phyloP scores from a whole-genome alignment of 192 early-diverging fungal species.

The Linnemannia schmuckeri region DNA sequence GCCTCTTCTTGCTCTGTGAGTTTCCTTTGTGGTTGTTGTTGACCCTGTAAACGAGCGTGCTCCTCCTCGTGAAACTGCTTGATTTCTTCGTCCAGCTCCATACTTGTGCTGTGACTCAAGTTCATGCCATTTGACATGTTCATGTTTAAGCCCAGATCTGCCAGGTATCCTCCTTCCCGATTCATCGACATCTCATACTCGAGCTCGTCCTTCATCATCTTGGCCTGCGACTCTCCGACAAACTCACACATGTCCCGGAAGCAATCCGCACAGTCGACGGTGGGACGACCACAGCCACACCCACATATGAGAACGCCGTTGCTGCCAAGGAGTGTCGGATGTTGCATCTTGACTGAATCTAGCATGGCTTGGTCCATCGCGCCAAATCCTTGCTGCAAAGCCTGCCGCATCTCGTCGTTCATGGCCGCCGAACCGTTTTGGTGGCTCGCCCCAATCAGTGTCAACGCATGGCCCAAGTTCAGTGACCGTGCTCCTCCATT shows the following conservation, averaged over 20 bases:
- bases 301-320: slow-evolving; percentile 47
- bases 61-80: neutral
- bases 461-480: slow-evolving; percentile 38
- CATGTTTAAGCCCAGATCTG: slow-evolving; percentile 31
- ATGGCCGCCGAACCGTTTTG: slow-evolving; percentile 17
- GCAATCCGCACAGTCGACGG: slow-evolving; percentile 50
- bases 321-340: slow-evolving; percentile 39
- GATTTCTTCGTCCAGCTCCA: slow-evolving; percentile 13
- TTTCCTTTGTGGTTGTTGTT: neutral
- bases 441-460: slow-evolving; percentile 29
- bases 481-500: slow-evolving; percentile 1
- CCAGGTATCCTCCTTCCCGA: slow-evolving; percentile 21
- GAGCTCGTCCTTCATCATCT: slow-evolving; percentile 43
- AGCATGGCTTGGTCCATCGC: slow-evolving; percentile 15
- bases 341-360: slow-evolving; percentile 51
- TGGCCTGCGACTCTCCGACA: slow-evolving; percentile 50
- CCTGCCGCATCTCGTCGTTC: slow-evolving; percentile 19
- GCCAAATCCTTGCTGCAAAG: slow-evolving; percentile 13
- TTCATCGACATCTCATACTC: slow-evolving; percentile 45
- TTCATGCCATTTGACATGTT: slow-evolving; percentile 36
- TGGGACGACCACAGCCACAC: slow-evolving; percentile 50
- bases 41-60: neutral
- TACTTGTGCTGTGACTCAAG: neutral
- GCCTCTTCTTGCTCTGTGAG: slow-evolving; percentile 24
- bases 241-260: slow-evolving; percentile 52